Conservation (phyloP, 768 basidiomycete genomes). For the Suillus tomentosus region DNA sequence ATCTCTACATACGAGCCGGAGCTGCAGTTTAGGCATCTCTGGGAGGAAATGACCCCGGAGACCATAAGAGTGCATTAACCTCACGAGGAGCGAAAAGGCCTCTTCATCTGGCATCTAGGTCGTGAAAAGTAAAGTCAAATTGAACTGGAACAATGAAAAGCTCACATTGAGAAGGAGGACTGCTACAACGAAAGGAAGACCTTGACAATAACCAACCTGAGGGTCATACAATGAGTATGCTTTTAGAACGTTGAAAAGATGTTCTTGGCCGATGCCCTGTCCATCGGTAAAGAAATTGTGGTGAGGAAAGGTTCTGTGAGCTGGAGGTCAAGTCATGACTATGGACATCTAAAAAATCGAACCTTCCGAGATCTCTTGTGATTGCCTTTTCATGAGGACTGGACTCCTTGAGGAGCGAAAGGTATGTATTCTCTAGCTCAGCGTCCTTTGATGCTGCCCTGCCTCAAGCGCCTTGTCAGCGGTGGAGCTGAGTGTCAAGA, state of each 20-base stretch:
- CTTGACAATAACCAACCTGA: constrained; percentile 97
- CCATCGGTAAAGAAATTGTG: constrained; percentile 96
- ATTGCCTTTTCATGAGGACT: constrained; percentile 96
- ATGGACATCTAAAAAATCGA: constrained; percentile 16
- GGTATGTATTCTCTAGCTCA: constrained; percentile 81
- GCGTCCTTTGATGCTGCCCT: constrained; percentile 95
- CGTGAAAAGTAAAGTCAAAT: constrained; percentile 4
- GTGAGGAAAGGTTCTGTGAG: constrained; percentile 86
- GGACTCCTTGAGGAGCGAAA: constrained; percentile 75
- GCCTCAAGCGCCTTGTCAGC: constrained; percentile 18
- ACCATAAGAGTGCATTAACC: constrained; percentile 96
- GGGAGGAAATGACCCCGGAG: constrained; percentile 96
- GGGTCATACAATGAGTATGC: constrained; percentile 95
- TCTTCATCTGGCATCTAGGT: constrained; percentile 98
- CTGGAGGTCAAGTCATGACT: constrained; percentile 17
- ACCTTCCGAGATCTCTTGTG: constrained; percentile 87
- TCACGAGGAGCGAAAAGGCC: constrained; percentile 92
- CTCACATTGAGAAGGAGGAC: constrained; percentile 88
- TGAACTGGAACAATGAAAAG: constrained; percentile 9
- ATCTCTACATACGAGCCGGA: constrained; percentile 68
- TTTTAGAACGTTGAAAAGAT: constrained; percentile 96
- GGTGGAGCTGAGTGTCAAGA: constrained; percentile 12
- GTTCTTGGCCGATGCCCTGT: constrained; percentile 95
- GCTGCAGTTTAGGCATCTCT: constrained; percentile 96
- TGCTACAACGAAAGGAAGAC: constrained; percentile 94